Evolutionary conservation across 2,329 filamentous ascomycete species (phyloP).

Genomic region (Neonectria faginata): DNA sequence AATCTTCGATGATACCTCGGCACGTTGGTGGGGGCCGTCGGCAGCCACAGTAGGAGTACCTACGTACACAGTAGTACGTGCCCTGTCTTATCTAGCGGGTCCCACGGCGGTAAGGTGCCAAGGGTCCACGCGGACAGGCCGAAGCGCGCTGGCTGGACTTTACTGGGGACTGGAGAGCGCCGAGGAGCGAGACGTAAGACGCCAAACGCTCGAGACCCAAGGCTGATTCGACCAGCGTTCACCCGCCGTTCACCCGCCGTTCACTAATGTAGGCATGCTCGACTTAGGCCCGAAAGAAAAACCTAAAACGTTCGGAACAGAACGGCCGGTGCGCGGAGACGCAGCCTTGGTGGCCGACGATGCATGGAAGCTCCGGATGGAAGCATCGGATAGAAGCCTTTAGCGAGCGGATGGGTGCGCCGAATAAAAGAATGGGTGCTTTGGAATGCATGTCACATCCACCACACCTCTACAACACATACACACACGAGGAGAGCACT

Average conservation of each 20-base stretch:
- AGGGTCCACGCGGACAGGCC: slow-evolving; percentile 39
- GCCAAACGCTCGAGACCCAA: slow-evolving; percentile 6
- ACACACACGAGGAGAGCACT: not conserved
- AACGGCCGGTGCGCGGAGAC: slow-evolving; percentile 10
- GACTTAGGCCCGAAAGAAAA: slow-evolving; percentile 5
- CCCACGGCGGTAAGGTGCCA: slow-evolving; percentile 6
- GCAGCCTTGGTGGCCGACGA: slow-evolving; percentile 20
- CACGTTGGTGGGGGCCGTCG: slow-evolving; percentile 1
- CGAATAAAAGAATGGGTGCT: slow-evolving; percentile 11
- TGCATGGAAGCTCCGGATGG: slow-evolving; percentile 30
- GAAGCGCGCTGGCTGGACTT: slow-evolving; percentile 38
- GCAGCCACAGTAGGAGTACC: not conserved
- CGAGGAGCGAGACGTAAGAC: slow-evolving; percentile 21
- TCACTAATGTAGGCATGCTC: slow-evolving; percentile 1
- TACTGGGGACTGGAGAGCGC: slow-evolving; percentile 15
- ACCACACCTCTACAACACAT: not conserved
- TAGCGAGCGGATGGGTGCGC: slow-evolving; percentile 19
- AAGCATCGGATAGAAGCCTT: slow-evolving; percentile 19
- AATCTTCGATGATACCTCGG: not conserved
- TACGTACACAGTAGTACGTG: not conserved
- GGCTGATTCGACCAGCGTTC: slow-evolving; percentile 2
- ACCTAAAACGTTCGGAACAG: not conserved
- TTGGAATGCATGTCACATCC: not conserved
- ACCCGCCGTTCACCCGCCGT: slow-evolving; percentile 6
- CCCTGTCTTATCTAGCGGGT: not conserved